phyloP scores from a whole-genome alignment of 2,329 filamentous ascomycete species.

The Stagonosporopsis cucurbitacearum region DNA sequence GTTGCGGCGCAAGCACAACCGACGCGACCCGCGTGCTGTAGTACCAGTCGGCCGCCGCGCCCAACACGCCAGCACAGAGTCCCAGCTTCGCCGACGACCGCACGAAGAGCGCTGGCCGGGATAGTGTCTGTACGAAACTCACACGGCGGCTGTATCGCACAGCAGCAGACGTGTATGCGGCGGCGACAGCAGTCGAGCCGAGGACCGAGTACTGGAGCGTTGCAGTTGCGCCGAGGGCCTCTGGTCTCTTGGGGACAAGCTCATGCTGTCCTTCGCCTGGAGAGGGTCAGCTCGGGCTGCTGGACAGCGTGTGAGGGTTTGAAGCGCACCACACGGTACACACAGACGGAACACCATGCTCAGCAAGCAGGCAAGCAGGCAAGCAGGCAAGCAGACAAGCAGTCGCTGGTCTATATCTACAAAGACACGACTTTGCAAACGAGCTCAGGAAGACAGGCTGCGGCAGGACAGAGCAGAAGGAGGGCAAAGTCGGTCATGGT shows the following conservation, averaged over 20 bases:
- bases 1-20: constrained; percentile 18
- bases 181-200: constrained; percentile 35
- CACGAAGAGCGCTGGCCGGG: constrained; percentile 30
- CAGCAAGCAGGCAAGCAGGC: too few species aligned
- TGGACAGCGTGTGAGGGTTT: background rate
- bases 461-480: background rate
- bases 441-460: background rate
- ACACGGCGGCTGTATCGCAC: constrained; percentile 23
- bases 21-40: constrained; percentile 31
- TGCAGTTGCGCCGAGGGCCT: constrained; percentile 39
- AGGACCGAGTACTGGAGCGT: constrained; percentile 34
- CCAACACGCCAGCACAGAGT: constrained; percentile 26
- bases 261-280: constrained; percentile 38
- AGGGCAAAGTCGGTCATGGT: constrained; percentile 6
- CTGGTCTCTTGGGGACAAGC: constrained; percentile 34
- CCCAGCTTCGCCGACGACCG: constrained; percentile 33
- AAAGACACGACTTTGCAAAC: background rate
- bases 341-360: constrained; percentile 38
- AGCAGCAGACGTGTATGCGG: constrained; percentile 34
- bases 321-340: constrained; percentile 36
- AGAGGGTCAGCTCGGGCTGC: constrained; percentile 6
- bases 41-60: constrained; percentile 35
- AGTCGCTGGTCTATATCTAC: background rate
- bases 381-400: too few species aligned
- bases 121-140: constrained; percentile 13